Conservation (phyloP, 1,284 basidiomycete species). For the Ceratobasidium sp. region DNA sequence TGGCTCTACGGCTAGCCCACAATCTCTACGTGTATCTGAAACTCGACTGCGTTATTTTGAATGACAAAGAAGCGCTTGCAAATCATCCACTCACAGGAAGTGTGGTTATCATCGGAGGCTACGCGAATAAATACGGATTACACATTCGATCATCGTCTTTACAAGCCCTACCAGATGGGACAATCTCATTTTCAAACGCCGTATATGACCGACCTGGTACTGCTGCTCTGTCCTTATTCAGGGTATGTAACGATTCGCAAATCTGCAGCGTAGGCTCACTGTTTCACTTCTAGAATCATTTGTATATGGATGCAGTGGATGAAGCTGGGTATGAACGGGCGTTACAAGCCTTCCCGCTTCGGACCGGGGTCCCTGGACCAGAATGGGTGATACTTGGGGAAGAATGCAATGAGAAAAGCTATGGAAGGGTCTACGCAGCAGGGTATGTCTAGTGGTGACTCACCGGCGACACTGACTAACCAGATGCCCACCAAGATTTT, state of each 20-base stretch:
- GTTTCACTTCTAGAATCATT: constrained; percentile 10
- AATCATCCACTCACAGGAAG: constrained; percentile 7
- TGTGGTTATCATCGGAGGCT: constrained; percentile 47
- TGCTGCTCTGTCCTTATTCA: constrained; percentile 24
- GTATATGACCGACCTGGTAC: constrained; percentile 21
- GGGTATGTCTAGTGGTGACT: constrained; percentile 35
- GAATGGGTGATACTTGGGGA: constrained; percentile 49
- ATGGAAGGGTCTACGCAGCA: constrained; percentile 47
- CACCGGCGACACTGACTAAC: not conserved
- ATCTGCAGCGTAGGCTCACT: not conserved
- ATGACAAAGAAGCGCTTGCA: constrained; percentile 38
- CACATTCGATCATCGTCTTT: constrained; percentile 6
- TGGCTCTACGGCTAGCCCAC: constrained; percentile 47
- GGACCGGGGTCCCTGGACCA: constrained; percentile 48
- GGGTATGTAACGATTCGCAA: not conserved
- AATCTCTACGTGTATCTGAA: constrained; percentile 48
- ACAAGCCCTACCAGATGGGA: constrained; percentile 5
- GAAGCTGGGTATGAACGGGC: constrained; percentile 46
- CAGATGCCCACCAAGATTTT: constrained; percentile 42
- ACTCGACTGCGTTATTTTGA: constrained; percentile 45
- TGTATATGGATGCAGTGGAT: constrained; percentile 48
- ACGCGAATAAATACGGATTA: constrained; percentile 43
- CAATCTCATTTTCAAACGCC: constrained; percentile 21
- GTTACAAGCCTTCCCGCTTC: constrained; percentile 46
- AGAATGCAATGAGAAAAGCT: constrained; percentile 38